Base-by-base conservation (phyloP, 2,329 filamentous ascomycete genomes). In the Cladosporium velox region DNA sequence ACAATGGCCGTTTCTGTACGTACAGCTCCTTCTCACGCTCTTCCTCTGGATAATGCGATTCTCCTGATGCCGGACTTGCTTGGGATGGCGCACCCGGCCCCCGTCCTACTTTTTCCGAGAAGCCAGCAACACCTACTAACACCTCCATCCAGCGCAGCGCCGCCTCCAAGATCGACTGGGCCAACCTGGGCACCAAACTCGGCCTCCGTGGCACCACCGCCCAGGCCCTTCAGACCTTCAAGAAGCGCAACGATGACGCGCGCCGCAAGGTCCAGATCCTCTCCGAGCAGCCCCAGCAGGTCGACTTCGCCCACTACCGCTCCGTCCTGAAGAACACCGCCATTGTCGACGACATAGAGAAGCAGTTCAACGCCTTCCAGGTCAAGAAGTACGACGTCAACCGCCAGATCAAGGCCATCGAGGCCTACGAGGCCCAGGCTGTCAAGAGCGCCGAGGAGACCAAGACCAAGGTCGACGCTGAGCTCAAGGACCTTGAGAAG, bases 121-220 rank as follows among this genome's bases (percentile, higher is more conserved):
- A 64, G 26, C 32, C 30, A 55, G 35, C 34, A 47, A 15, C 61
- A 47, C 51, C 15, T 28, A 65, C 64, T 65, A 65, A 65, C 64
- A 65, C 55, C 55, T 52, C 63, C 41, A 49, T 32, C 30, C 81
- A 98, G 94, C 91, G 93, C 88, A 97, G 92, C 88, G 93, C 94
- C 86, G 93, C 94, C 83, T 88, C 96, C 84, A 99, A 98, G 89
- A 88, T 99, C 87, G 95, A 99, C 90, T 99, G 95, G 95, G 88
- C 88, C 84, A 95, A 96, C 85, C 88, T 99, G 78, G 90, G 90
- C 83, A 88, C 87, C 83, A 96, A 94, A 79, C 93, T 99, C 77
- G 94, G 94, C 81, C 92, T 99, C 81, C 92, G 92, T 82, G 95
- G 95, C 81, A 91, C 93, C 85, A 99, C 95, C 74, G 93, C 92